Conservation (phyloP, 331 rosid species). For the Quercus lobata region DNA sequence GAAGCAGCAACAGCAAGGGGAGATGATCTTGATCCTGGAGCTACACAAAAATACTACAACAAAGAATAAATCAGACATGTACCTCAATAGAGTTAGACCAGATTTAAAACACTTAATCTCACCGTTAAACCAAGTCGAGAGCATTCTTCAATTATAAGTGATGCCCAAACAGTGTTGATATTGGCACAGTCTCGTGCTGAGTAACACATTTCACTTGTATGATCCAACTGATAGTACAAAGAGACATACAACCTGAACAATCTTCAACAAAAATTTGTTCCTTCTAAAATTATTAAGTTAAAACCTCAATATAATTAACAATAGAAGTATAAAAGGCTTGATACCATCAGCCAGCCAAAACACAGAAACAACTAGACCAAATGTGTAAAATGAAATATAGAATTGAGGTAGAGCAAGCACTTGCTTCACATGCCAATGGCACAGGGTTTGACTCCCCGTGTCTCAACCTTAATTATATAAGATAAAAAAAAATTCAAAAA, state of each 20-base stretch:
- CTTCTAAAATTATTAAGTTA: conserved; percentile 14
- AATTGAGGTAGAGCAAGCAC: no score
- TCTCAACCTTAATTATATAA: no score
- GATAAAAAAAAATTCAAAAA: no score
- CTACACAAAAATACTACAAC: conserved; percentile 88
- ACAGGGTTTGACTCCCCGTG: no score
- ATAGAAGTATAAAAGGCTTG: conserved; percentile 4
- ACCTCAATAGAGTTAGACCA: conserved; percentile 1
- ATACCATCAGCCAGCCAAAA: not conserved
- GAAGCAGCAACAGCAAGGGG: conserved; percentile 99
- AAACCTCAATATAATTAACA: conserved; percentile 17
- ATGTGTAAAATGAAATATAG: no score
- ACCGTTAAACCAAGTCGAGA: conserved; percentile 93
- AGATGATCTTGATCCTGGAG: conserved; percentile 98
- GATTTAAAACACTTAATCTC: conserved; percentile 33
- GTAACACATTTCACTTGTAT: conserved; percentile 30
- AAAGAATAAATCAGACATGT: conserved; percentile 41
- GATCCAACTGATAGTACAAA: conserved; percentile 71
- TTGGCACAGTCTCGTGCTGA: conserved; percentile 61
- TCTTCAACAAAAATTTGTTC: conserved; percentile 28
- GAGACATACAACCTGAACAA: conserved; percentile 29
- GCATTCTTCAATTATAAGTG: conserved; percentile 90
- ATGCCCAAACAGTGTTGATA: conserved; percentile 88
- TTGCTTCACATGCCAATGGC: no score
- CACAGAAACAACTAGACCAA: not conserved